Percentiles rank a stretch among this genome's conserved stretches.
phyloP scores from a whole-genome alignment of 306 rosid genomes.

The Vigna trinervia region DNA sequence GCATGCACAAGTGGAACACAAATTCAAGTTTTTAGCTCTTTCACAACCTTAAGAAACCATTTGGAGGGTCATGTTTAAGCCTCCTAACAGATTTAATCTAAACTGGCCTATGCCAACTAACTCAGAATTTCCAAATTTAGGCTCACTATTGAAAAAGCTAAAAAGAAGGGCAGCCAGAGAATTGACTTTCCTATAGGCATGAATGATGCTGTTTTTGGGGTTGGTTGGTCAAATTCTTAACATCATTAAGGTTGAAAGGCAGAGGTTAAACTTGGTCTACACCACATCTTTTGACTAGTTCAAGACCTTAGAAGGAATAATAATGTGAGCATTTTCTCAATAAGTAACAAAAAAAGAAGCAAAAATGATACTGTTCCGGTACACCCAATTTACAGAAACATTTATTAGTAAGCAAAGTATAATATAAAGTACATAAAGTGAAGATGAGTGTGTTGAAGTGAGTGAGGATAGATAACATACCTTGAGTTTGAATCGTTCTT shows the following conservation, averaged over 20 bases:
- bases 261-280: conserved; percentile 38
- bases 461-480: conserved; percentile 41
- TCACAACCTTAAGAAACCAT: not conserved
- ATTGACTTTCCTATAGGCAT: conserved; percentile 31
- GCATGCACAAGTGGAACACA: not conserved
- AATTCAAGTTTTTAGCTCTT: not conserved
- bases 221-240: conserved; percentile 30
- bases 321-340: conserved; percentile 30
- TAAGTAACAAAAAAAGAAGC: not conserved
- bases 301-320: conserved; percentile 25
- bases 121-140: conserved; percentile 42
- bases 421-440: not conserved
- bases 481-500: conserved; percentile 73
- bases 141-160: conserved; percentile 38
- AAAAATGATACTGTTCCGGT: not conserved
- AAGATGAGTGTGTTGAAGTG: not conserved
- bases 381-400: not conserved
- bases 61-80: conserved; percentile 25
- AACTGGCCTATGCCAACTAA: not conserved
- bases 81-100: conserved; percentile 35
- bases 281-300: conserved; percentile 2
- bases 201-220: conserved; percentile 7
- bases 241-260: conserved; percentile 9
- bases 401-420: conserved; percentile 1
- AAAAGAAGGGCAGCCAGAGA: conserved; percentile 34